Evolutionary conservation across 2,329 filamentous ascomycete genomes (phyloP).

Genomic region (Botrytis sinoallii): DNA sequence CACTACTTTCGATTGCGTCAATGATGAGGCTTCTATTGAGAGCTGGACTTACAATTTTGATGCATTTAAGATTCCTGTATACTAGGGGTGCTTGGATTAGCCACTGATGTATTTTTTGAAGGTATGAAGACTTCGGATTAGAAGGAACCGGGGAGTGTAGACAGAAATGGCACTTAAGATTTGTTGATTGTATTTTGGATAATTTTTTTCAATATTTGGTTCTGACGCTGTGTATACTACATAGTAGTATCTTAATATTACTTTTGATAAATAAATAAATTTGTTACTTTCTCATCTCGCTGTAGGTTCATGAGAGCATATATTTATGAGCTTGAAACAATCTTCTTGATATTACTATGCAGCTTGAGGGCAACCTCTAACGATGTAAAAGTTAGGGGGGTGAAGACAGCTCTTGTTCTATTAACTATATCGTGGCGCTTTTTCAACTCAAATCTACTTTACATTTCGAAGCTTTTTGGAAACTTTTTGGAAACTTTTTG

Average conservation of each 20-base stretch:
- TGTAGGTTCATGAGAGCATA: no score
- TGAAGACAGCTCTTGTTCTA: neutral
- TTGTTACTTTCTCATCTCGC: neutral
- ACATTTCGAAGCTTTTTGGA: no score
- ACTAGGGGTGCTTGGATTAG: conserved; percentile 14
- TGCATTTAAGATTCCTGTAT: conserved; percentile 25
- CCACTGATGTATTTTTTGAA: neutral
- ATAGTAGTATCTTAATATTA: neutral
- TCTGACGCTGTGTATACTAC: neutral
- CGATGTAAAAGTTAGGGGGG: no score
- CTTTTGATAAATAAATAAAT: neutral
- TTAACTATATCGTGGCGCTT: neutral
- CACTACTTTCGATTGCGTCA: conserved; percentile 32
- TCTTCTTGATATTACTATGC: no score
- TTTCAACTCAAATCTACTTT: no score
- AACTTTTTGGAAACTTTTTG: no score
- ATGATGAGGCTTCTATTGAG: conserved; percentile 31
- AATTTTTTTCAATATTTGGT: neutral
- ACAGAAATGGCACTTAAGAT: neutral
- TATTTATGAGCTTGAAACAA: no score
- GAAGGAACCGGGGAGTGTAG: neutral
- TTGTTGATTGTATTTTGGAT: neutral
- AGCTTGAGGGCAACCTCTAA: no score
- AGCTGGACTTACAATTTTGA: conserved; percentile 36
- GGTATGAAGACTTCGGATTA: no score